These are phyloP conservation scores for Wickerhamiella azymoides DNA, from an alignment of 805 yeast species.

Conservation along the genomic window DNA sequence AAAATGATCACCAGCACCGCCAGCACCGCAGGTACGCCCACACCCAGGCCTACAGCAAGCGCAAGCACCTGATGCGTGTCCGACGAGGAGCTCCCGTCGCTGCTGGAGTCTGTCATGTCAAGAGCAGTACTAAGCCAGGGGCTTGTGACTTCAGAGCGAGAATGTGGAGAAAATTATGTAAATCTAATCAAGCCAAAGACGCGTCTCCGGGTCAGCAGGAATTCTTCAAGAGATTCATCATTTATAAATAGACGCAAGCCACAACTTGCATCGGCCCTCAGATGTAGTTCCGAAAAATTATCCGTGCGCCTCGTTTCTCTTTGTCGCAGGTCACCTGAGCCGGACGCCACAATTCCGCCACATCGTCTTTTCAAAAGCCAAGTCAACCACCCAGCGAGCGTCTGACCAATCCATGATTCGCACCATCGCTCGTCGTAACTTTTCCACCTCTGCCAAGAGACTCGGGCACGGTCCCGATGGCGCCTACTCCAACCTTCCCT, in stretches of 20 bases:
- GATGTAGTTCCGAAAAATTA: too few relatives aligned
- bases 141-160: background rate
- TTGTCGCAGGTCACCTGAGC: too few relatives aligned
- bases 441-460: slow-evolving; percentile 17
- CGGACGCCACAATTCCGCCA: background rate
- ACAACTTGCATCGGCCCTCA: too few relatives aligned
- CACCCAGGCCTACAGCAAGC: slow-evolving; percentile 26
- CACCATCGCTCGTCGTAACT: slow-evolving; percentile 14
- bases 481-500: slow-evolving; percentile 84
- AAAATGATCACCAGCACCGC: slow-evolving; percentile 23
- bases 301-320: too few relatives aligned
- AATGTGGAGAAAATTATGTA: background rate
- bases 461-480: slow-evolving; percentile 55
- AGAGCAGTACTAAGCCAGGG: background rate
- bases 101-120: background rate
- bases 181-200: background rate
- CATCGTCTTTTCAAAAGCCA: background rate
- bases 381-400: background rate
- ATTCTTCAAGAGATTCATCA: too few relatives aligned
- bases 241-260: too few relatives aligned
- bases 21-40: slow-evolving; percentile 27
- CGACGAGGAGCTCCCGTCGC: background rate
- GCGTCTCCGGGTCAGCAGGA: too few relatives aligned
- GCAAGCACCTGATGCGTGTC: slow-evolving; percentile 12
- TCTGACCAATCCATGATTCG: slow-evolving; percentile 10